Conservation (phyloP, 768 basidiomycete genomes). For the Mycena haematopus region DNA sequence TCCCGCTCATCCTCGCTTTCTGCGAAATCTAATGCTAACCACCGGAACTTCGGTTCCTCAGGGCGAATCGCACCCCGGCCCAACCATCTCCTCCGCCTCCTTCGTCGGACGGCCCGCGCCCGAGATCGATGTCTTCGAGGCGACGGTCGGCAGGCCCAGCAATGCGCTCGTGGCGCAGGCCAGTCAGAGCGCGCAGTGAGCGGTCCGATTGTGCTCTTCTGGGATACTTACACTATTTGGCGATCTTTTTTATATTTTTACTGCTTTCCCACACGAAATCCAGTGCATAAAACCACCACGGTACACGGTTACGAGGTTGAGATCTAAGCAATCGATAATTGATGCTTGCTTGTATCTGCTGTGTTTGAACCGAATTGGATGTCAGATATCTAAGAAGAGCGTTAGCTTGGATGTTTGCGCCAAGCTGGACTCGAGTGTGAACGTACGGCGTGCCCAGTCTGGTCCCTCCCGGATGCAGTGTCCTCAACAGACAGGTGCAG, state of each 20-base stretch:
- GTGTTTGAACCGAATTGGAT: slow-evolving; percentile 5
- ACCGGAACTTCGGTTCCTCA: not conserved
- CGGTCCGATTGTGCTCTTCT: slow-evolving; percentile 56
- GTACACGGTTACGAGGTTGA: not conserved
- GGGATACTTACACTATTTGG: no score
- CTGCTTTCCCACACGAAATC: slow-evolving; percentile 3
- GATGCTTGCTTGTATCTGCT: slow-evolving; percentile 7
- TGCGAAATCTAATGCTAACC: no score
- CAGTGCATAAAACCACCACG: not conserved
- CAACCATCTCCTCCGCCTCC: slow-evolving; percentile 71
- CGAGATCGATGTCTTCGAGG: slow-evolving; percentile 92
- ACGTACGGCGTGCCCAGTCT: slow-evolving; percentile 4
- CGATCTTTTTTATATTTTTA: not conserved
- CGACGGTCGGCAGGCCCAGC: slow-evolving; percentile 53
- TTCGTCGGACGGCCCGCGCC: slow-evolving; percentile 86
- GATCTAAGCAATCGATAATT: slow-evolving; percentile 7
- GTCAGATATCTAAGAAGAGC: slow-evolving; percentile 1
- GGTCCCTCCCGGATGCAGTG: slow-evolving; percentile 6
- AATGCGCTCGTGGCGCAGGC: slow-evolving; percentile 60
- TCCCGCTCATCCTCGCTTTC: not conserved
- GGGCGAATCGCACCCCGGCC: slow-evolving; percentile 84
- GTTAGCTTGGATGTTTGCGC: slow-evolving; percentile 5
- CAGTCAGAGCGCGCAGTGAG: slow-evolving; percentile 87
- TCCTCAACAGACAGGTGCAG: slow-evolving; percentile 3
- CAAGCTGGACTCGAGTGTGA: not conserved